Base-by-base conservation (phyloP, 257 asterid species). In the Cruciata laevipes region DNA sequence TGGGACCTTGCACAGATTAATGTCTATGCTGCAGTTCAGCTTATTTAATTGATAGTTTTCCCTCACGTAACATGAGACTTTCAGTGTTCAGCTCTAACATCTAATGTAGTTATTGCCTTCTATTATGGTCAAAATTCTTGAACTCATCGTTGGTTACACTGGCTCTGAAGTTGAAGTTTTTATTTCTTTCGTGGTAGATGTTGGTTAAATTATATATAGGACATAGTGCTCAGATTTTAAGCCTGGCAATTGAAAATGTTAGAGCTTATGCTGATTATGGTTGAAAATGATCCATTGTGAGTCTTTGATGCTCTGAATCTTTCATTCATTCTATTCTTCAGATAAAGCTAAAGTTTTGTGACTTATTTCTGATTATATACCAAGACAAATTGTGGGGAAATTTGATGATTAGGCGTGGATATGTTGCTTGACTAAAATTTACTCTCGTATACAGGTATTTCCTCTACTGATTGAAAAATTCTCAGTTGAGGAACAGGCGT, bases 391-490 rank as follows among this genome's bases (percentile, higher is more conserved):
- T 42, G 20, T 44, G 42, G 6, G 58, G 30, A 30, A 65, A 44
- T 42, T 66, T 49, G 40, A n/a, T 49, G 18, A 20, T 25, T 5
- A 16, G 21, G 21, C 12, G 6, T 66, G 7, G 4, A 18, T 27
- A 58, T 69, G 64, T 58, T 33, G 57, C 44, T 56, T 31, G 74
- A 64, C 55, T 60, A 8, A 42, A 9, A 13, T 33, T 7, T 67
- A 24, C 23, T 71, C 6, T 65, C n/a, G 67, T 14, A 9, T 68
- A 62, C 86, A 81, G 86, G 86, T 81, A 23, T 78, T 78, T 63
- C 86, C 86, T 55, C 70, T 81, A 69, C 86, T 81, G 49, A 81
- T 62, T 9, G 86, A 81, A 56, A 81, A 78, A 61, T 81, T 81
- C 70, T 75, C 83, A 35, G 67, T 25, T 62, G 74, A 78, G 71